Conservation (phyloP, 192 early-diverging fungal genomes). For the Podila verticillata region DNA sequence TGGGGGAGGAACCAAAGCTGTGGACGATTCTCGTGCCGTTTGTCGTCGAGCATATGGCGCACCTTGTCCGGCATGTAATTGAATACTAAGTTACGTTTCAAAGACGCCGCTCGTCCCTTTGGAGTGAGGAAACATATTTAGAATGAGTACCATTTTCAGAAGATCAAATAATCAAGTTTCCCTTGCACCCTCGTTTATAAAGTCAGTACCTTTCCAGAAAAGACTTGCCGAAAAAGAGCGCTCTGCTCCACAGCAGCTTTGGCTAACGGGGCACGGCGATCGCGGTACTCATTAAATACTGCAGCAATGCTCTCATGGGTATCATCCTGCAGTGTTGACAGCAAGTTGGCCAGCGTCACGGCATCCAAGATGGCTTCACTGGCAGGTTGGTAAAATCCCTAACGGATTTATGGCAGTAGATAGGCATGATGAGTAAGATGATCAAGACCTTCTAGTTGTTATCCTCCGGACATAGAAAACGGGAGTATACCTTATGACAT, state of each 20-base stretch:
- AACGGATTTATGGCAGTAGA: slow-evolving; percentile 3
- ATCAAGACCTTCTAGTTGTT: neutral
- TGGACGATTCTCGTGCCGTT: slow-evolving; percentile 38
- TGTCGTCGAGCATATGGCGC: slow-evolving; percentile 35
- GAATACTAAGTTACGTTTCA: slow-evolving; percentile 38
- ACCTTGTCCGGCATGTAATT: slow-evolving; percentile 51
- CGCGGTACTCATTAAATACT: slow-evolving; percentile 32
- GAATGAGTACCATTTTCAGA: neutral
- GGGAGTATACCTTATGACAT: slow-evolving; percentile 1
- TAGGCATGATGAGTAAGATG: neutral
- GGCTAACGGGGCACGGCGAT: slow-evolving; percentile 22
- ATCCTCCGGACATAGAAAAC: neutral
- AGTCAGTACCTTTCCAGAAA: slow-evolving; percentile 34
- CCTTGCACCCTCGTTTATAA: neutral
- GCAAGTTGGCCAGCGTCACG: slow-evolving; percentile 33
- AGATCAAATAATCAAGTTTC: neutral
- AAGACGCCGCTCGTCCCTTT: slow-evolving; percentile 39
- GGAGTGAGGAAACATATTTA: too few relatives aligned
- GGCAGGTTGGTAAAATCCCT: slow-evolving; percentile 32
- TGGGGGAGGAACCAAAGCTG: slow-evolving; percentile 44
- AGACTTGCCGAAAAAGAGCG: slow-evolving; percentile 21
- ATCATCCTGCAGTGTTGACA: slow-evolving; percentile 8
- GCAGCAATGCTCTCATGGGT: slow-evolving; percentile 12
- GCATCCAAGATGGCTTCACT: slow-evolving; percentile 48
- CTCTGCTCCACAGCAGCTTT: slow-evolving; percentile 46